Percentiles rank a stretch among this genome's conserved stretches.
phyloP scores from a whole-genome alignment of 768 basidiomycete species.

The Pholiota molesta region DNA sequence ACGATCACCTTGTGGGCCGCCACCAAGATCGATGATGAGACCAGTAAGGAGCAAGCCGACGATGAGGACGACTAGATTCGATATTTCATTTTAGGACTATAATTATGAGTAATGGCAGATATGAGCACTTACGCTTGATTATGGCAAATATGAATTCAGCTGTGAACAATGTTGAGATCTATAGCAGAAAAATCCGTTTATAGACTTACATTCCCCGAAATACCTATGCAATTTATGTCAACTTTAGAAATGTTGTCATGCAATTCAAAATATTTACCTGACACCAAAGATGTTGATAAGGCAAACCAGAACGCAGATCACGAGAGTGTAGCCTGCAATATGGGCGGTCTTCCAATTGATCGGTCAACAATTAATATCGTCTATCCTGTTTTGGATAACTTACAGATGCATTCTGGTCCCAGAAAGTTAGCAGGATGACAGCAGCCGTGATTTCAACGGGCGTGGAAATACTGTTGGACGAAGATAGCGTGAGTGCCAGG shows the following conservation, averaged over 20 bases:
- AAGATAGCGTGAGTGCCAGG: neutral
- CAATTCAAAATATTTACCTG: slow-evolving; percentile 36
- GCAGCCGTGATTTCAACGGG: slow-evolving; percentile 81
- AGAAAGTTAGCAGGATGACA: slow-evolving; percentile 69
- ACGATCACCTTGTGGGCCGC: slow-evolving; percentile 67
- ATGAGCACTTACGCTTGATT: slow-evolving; percentile 54
- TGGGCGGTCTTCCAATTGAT: slow-evolving; percentile 42
- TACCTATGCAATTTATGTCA: slow-evolving; percentile 35
- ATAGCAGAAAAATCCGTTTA: neutral
- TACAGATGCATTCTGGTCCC: slow-evolving; percentile 58
- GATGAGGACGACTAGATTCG: slow-evolving; percentile 53
- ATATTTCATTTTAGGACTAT: too few species aligned
- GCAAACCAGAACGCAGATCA: slow-evolving; percentile 59
- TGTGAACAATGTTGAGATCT: slow-evolving; percentile 20
- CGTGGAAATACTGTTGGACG: slow-evolving; percentile 49
- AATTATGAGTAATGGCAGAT: neutral
- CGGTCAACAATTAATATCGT: neutral
- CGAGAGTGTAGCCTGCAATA: slow-evolving; percentile 57
- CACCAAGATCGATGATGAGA: slow-evolving; percentile 77
- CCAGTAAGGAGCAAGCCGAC: slow-evolving; percentile 62
- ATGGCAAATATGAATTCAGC: slow-evolving; percentile 71
- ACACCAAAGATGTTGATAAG: slow-evolving; percentile 73
- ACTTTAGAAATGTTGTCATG: neutral
- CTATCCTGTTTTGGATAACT: slow-evolving; percentile 14
- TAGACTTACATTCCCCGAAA: slow-evolving; percentile 62